phyloP scores from a whole-genome alignment of 306 rosid genomes.

The Elaeagnus macrophylla region DNA sequence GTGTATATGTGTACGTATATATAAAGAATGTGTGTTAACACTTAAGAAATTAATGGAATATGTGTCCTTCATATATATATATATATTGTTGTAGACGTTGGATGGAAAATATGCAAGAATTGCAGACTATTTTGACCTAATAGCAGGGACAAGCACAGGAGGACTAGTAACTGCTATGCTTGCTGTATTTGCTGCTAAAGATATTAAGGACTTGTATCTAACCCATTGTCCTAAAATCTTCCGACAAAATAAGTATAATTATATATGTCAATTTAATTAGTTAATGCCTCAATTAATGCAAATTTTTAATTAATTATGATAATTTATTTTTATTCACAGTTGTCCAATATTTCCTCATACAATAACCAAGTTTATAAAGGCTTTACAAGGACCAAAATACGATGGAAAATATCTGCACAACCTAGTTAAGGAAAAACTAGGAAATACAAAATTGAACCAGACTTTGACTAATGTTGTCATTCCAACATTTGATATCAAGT shows the following conservation, averaged over 20 bases:
- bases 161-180: constrained; percentile 63
- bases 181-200: constrained; percentile 45
- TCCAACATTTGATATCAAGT: too few relatives aligned
- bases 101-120: constrained; percentile 54
- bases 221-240: constrained; percentile 43
- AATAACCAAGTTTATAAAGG: constrained; percentile 16
- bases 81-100: constrained; percentile 36
- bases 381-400: constrained; percentile 62
- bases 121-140: constrained; percentile 56
- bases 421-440: too few relatives aligned
- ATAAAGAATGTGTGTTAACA: too few relatives aligned
- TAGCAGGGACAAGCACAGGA: constrained; percentile 60
- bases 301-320: background rate
- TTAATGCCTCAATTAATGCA: too few relatives aligned
- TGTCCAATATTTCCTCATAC: constrained; percentile 3
- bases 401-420: constrained; percentile 64
- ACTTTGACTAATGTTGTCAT: too few relatives aligned
- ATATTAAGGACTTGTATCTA: constrained; percentile 53
- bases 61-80: background rate
- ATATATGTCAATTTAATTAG: too few relatives aligned
- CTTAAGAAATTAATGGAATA: too few relatives aligned
- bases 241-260: constrained; percentile 35
- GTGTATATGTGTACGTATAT: too few relatives aligned
- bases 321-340: background rate
- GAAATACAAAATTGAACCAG: too few relatives aligned